phyloP scores from a whole-genome alignment of 148 eudicot species.

The Rhododendron griersonianum region DNA sequence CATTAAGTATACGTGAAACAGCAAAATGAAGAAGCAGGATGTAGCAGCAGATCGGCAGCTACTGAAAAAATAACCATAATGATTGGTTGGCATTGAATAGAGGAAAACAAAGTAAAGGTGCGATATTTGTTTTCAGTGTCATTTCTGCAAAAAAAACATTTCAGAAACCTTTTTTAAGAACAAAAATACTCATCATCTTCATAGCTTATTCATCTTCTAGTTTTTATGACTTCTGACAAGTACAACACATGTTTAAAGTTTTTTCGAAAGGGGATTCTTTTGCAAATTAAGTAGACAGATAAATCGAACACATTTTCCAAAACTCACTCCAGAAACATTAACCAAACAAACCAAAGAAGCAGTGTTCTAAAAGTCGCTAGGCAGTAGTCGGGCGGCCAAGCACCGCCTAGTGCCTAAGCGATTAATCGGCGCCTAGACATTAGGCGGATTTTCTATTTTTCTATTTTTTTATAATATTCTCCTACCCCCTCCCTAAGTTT shows the following conservation, averaged over 20 bases:
- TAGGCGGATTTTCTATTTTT: too few relatives aligned
- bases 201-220: background rate
- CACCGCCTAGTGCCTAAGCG: too few relatives aligned
- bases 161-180: background rate
- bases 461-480: too few relatives aligned
- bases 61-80: background rate
- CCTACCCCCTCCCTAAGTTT: too few relatives aligned
- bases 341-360: background rate
- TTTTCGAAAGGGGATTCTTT: background rate
- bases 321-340: background rate
- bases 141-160: background rate
- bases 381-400: too few relatives aligned
- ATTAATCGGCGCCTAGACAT: too few relatives aligned
- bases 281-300: background rate
- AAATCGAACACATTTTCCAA: background rate
- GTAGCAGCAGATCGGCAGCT: background rate
- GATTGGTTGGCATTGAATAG: background rate
- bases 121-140: background rate
- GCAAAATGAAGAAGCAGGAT: background rate
- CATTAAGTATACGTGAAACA: background rate
- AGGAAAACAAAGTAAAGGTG: background rate
- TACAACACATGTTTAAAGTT: background rate
- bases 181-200: background rate
- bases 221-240: background rate
- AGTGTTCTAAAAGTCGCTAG: too few relatives aligned